Evolutionary conservation across 2,329 filamentous ascomycete genomes (phyloP).

Genomic region (Albophoma yamanashiensis): DNA sequence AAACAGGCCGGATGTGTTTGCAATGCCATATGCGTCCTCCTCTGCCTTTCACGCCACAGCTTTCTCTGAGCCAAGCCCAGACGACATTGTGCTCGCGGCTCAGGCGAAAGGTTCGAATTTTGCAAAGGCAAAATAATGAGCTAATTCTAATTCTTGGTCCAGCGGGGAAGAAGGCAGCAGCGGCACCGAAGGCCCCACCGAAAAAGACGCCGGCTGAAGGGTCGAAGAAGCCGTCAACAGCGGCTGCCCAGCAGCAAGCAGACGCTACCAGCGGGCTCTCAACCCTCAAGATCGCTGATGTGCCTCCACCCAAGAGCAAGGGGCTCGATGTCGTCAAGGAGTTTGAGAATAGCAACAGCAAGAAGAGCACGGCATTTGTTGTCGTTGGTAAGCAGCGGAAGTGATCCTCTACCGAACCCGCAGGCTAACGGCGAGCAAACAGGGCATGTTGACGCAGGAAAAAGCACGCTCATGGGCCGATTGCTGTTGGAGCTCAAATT

Average conservation of each 20-base stretch:
- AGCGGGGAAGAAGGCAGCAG: conserved; percentile 43
- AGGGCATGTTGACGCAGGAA: conserved; percentile 96
- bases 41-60: conserved; percentile 43
- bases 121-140: conserved; percentile 36
- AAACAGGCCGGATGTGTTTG: conserved; percentile 21
- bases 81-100: conserved; percentile 78
- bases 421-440: neutral
- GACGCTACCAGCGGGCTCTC: conserved; percentile 19
- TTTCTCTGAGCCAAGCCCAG: conserved; percentile 81
- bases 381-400: conserved; percentile 60
- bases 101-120: conserved; percentile 78
- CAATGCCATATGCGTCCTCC: conserved; percentile 40
- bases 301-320: conserved; percentile 55
- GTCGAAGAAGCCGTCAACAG: conserved; percentile 4
- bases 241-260: conserved; percentile 10
- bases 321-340: conserved; percentile 78
- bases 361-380: conserved; percentile 80
- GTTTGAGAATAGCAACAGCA: conserved; percentile 62
- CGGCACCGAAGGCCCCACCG: conserved; percentile 19
- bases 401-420: no score
- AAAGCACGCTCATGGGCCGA: conserved; percentile 96
- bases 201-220: conserved; percentile 25
- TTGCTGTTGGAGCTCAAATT: conserved; percentile 80
- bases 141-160: conserved; percentile 39
- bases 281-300: conserved; percentile 34